Evolutionary conservation across 345 rosid species (phyloP), one percentile per base, ranked within the genome.

Genomic region (Populus nigra): DNA sequence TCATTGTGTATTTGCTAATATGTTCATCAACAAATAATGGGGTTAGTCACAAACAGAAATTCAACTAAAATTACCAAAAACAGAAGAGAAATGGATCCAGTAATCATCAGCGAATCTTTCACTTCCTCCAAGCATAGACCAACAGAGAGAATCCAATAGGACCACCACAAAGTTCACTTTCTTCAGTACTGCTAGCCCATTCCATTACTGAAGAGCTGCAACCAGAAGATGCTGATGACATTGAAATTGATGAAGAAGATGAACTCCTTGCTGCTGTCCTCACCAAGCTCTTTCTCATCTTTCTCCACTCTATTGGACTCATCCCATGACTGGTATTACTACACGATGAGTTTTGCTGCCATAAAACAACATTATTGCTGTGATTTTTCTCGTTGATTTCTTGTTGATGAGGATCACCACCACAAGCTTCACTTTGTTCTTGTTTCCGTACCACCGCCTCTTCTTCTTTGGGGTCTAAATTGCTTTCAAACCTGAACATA

Each of bases 101-200:
- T 11, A 2, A 43, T 67, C 17, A 8, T 22, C 33, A 39, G 3
- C 35, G 41, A 62, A 72, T 20, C 25, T n/a, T 17, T 96, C 87
- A 96, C 85, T 90, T 92, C 77, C 87, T 96, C 99, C 98, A 91
- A 25, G 93, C 97, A 77, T 96, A 90, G 70, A 96, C 90, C 20
- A 92, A 85, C 83, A 96, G 73, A 18, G 97, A 88, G 86, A 93
- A 92, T 45, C 94, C 99, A 53, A 78, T 76, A 12, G 92, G 92
- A 35, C 87, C 84, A 31, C 87, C 84, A 73, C 83, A 77, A 22
- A 87, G 59, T 36, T 93, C 94, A 7, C 74, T 74, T 77, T 91
- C 98, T 84, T 91, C 94, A 31, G 80, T 61, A 77, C 93, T 69
- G 78, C 93, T 96, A 4, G 96, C 97, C 99, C 98, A 96, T 72